Evolutionary conservation across 768 basidiomycete genomes (phyloP), one percentile per base, ranked within the genome.

Genomic region (Plicaturopsis crispa): DNA sequence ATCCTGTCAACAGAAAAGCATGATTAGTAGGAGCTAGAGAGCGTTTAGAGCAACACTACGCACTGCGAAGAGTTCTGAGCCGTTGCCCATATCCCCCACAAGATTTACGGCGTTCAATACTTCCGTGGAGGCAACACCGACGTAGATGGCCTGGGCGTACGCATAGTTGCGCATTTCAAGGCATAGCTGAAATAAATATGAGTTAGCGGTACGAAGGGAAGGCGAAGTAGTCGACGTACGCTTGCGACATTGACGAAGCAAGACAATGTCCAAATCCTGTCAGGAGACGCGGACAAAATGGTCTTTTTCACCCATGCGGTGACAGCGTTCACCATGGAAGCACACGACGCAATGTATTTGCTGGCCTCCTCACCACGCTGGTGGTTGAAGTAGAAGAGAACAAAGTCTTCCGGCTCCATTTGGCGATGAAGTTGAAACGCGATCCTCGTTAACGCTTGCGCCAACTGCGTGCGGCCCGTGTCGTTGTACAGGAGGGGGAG

Each of bases 201-300:
- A 54, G 28, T 16, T n/a, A 26, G 1, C 24, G 8, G 14, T 10
- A 34, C 21, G 17, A 31, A n/a, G n/a, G 33, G 14, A 35, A 33
- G 24, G n/a, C 6, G 16, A 24, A 39, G 10, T 18, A 24, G 21
- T 33, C 14, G 14, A 47, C 60, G 41, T 42, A 75, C 72, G 10
- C 46, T 55, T 16, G 72, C 66, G 33, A 72, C 43, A 37, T 72
- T 67, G 18, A 72, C 33, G 62, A 72, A 71, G 43, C 72, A 66
- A 31, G 57, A 58, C 1, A 69, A 47, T 16, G 66, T 42, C 31
- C 41, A 35, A 28, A n/a, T n/a, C n/a, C n/a, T n/a, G n/a, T n/a
- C n/a, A n/a, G n/a, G n/a, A n/a, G n/a, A n/a, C n/a, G n/a, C n/a
- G n/a, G n/a, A n/a, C n/a, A n/a, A n/a, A n/a, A n/a, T n/a, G n/a